Base-by-base conservation (phyloP, 2,329 filamentous ascomycete genomes). In the Esteya vermicola region DNA sequence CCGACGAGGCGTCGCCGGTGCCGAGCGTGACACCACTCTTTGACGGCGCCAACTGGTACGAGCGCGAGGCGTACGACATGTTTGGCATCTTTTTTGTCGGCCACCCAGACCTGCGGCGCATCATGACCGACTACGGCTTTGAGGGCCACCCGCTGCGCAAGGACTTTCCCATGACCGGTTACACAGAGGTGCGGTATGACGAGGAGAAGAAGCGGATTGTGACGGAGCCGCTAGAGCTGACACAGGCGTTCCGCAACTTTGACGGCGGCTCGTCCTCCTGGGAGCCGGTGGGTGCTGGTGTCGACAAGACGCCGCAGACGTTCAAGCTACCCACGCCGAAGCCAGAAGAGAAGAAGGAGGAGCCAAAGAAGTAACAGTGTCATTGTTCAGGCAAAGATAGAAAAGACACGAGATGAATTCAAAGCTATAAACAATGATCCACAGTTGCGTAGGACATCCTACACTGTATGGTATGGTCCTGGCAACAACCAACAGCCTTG, bases 41-140 rank as follows among this genome's bases (percentile, higher is more conserved):
- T 59, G 88, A 95, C 57, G 91, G 91, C 44, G 93, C 91, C 54
- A 91, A 96, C 64, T 98, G 91, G 91, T 96, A 93, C 59, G 91
- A 98, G 70, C 77, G 91, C 50, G 91, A 98, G 64, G 86, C 93
- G 20, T 96, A 96, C 64, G 91, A 98, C 62, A 63, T 98, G 54
- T 98, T 93, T 57, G 91, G 91, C n/a, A 86, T 98, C 50, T 95
- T 96, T 71, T 98, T 98, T 64, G 72, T 81, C 40, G 85, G 81
- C 46, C 91, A 98, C 67, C 91, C 91, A 30, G 93, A 98, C 65
- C 70, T 98, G 52, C 78, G 91, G 60, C 78, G 91, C 51, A 96
- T 98, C 66, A 93, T 98, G 89, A 98, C 91, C 49, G 91, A 98
- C 61, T 98, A 98, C 61, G 91, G 91, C 39, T 98, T 98, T 56